phyloP scores from a whole-genome alignment of 2,329 filamentous ascomycete genomes.

The Colletotrichum lini region DNA sequence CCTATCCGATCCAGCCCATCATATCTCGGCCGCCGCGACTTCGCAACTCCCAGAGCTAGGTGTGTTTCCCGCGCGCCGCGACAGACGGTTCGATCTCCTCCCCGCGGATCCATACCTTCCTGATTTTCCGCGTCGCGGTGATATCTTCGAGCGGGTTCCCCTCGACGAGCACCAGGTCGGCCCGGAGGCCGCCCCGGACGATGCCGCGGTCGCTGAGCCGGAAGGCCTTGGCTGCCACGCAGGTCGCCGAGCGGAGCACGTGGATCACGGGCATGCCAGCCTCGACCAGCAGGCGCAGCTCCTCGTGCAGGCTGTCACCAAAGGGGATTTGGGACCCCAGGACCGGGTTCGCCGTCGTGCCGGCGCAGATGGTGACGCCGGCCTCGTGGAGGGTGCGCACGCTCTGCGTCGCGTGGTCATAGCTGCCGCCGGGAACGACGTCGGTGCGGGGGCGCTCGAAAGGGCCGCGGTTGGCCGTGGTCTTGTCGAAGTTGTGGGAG shows the following conservation, averaged over 20 bases:
- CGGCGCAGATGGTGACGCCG: constrained; percentile 50
- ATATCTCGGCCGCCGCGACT: no score
- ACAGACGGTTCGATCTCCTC: constrained; percentile 38
- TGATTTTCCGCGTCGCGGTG: constrained; percentile 45
- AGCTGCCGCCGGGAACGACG: constrained; percentile 38
- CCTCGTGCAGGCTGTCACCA: constrained; percentile 45
- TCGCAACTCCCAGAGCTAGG: no score
- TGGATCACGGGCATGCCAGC: constrained; percentile 43
- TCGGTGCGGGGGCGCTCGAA: neutral
- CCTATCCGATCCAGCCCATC: no score
- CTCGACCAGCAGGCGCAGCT: constrained; percentile 45
- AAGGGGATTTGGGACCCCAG: constrained; percentile 34
- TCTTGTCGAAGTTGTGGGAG: neutral
- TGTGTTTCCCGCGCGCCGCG: no score
- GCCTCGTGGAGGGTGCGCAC: constrained; percentile 47
- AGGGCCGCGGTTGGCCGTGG: neutral
- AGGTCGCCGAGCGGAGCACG: constrained; percentile 44
- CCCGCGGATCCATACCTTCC: constrained; percentile 48
- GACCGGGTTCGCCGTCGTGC: constrained; percentile 49
- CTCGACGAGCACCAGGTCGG: constrained; percentile 50
- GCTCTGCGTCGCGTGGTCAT: constrained; percentile 45
- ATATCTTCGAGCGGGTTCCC: constrained; percentile 50
- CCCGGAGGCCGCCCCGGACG: constrained; percentile 46
- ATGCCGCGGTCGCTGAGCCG: constrained; percentile 47
- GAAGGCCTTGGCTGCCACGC: constrained; percentile 43